These are phyloP conservation scores for Acorus calamus DNA, from an alignment of 106 monocot species.

Conservation along the genomic window DNA sequence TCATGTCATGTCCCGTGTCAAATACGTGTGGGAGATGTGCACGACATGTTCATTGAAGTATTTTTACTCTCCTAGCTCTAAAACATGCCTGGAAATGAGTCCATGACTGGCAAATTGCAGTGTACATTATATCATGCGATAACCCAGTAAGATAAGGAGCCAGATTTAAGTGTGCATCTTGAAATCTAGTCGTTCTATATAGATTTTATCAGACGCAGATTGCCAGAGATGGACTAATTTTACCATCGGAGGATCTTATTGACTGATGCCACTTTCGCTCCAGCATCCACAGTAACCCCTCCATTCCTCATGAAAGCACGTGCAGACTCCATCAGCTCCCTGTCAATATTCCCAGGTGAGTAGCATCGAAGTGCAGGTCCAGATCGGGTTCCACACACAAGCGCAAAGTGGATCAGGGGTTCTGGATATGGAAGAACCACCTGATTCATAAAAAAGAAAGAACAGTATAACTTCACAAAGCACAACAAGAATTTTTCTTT, in stretches of 20 bases:
- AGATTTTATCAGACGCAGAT: too few species aligned
- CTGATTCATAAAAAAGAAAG: constrained; percentile 24
- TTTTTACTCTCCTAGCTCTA: too few species aligned
- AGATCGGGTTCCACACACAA: constrained; percentile 67
- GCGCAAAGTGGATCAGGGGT: constrained; percentile 79
- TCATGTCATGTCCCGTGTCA: too few species aligned
- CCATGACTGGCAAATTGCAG: too few species aligned
- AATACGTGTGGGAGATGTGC: too few species aligned
- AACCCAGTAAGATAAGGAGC: too few species aligned
- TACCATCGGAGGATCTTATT: constrained; percentile 77
- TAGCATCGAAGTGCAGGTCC: constrained; percentile 85
- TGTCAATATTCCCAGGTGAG: constrained; percentile 77
- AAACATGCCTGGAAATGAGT: too few species aligned
- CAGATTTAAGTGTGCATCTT: too few species aligned
- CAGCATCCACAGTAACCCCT: constrained; percentile 52
- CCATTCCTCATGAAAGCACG: constrained; percentile 62
- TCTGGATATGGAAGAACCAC: constrained; percentile 69
- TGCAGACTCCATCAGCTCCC: constrained; percentile 81
- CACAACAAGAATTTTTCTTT: neutral
- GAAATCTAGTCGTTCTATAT: too few species aligned
- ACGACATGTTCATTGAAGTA: too few species aligned
- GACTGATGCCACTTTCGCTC: constrained; percentile 48
- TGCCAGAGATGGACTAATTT: neutral
- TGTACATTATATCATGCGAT: too few species aligned
- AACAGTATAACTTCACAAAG: neutral